Conservation (phyloP, 2,329 filamentous ascomycete species). For the Ophiobolus disseminans region DNA sequence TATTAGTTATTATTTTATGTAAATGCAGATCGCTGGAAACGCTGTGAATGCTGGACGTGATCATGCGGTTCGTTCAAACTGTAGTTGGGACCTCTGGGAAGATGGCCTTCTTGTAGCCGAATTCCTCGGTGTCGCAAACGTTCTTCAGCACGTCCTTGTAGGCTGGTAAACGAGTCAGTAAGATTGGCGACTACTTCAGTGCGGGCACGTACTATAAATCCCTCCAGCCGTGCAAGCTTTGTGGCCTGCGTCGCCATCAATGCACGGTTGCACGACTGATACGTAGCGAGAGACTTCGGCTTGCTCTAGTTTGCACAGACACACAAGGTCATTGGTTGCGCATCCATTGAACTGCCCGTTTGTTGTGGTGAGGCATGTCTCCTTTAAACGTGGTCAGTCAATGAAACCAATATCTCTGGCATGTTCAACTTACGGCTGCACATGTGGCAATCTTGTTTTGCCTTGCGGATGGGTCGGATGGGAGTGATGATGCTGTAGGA, state of each 20-base stretch:
- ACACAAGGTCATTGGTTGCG: conserved; percentile 12
- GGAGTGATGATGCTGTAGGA: conserved; percentile 51
- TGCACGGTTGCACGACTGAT: conserved; percentile 23
- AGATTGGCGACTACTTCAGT: background rate
- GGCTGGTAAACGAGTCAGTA: conserved; percentile 17
- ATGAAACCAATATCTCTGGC: no score
- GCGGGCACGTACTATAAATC: conserved; percentile 16
- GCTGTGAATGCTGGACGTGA: conserved; percentile 1
- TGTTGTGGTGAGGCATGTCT: conserved; percentile 16
- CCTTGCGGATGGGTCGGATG: conserved; percentile 35
- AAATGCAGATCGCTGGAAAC: background rate
- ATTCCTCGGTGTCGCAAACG: conserved; percentile 15
- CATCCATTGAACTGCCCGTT: conserved; percentile 14
- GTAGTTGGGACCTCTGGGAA: conserved; percentile 7
- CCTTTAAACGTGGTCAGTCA: conserved; percentile 5
- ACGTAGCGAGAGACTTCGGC: conserved; percentile 22
- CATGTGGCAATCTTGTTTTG: conserved; percentile 49
- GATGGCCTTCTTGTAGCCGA: conserved; percentile 18
- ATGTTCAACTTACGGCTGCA: conserved; percentile 17
- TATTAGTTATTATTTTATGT: conserved; percentile 13
- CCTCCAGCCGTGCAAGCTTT: conserved; percentile 23
- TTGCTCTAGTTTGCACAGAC: conserved; percentile 25
- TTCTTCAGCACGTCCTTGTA: conserved; percentile 22
- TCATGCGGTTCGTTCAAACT: conserved; percentile 6
- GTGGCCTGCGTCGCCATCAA: conserved; percentile 18